Evolutionary conservation across 1,284 basidiomycete species (phyloP), one percentile per base, ranked within the genome.

Genomic region (Ganoderma resinaceum): DNA sequence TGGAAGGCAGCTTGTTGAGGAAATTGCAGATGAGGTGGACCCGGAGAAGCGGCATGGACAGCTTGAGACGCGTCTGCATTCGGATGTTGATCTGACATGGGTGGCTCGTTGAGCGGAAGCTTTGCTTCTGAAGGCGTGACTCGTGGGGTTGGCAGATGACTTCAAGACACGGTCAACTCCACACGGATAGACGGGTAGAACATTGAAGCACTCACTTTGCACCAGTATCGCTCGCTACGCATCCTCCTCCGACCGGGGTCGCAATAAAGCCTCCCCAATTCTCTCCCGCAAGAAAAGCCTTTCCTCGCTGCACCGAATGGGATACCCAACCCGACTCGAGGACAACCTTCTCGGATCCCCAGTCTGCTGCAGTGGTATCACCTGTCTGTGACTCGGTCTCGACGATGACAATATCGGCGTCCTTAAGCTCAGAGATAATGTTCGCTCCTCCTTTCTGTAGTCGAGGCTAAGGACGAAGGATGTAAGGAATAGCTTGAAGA

Each of bases 71-170:
- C 49, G 2, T 52, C 33, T 1, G 64, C 52, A 11, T 53, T 62
- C 23, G 43, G 65, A 2, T 43, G 66, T 40, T 70, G 68, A 35
- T 40, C 60, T 18, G 67, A 62, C 68, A 69, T 68, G 46, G 33
- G 23, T 53, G 26, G 14, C 18, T 66, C 58, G 6, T 58, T 55
- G 57, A 72, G 33, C 26, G 63, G 49, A 1, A 46, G 33, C n/a
- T 60, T 66, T 14, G 67, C 66, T 43, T 83, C 84, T 3, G 83
- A 78, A 29, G 88, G 89, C 26, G 87, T 89, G n/a, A 81, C 80
- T 37, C 87, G 80, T n/a, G 89, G 89, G 5, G 88, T 89, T 49
- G 88, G 88, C 63, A 90, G 75, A 65, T 84, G 81, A 75, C 86
- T 86, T 73, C 70, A 73, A 72, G 46, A 55, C 35, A 37, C 42